Base-by-base conservation (phyloP, 2,329 filamentous ascomycete genomes). In the Remersonia thermophila region DNA sequence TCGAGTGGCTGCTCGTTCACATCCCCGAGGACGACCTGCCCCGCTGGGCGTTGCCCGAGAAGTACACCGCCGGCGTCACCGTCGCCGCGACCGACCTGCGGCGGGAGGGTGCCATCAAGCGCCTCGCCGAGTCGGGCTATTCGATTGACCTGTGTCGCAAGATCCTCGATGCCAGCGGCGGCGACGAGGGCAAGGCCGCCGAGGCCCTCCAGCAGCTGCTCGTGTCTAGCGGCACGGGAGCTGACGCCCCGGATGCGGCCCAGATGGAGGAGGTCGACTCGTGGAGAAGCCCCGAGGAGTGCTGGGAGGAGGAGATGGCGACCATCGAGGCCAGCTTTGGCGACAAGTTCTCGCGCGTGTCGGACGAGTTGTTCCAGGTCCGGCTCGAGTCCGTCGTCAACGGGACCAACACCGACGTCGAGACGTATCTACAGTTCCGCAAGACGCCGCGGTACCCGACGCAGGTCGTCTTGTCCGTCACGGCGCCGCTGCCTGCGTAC, bases 21-120 rank as follows among this genome's bases (percentile, higher is more conserved):
- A 86, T 98, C 2, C 91, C 91, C 1, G 91, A 98, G 54, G 91
- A 98, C 54, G 91, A 96, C 51, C 63, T 96, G n/a, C 91, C 91
- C 1, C 67, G 73, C 6, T 96, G 89, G 86, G 84, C 84, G 48
- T 63, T 98, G 29, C 91, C 91, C 0, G 87, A 93, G 58, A 83
- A 79, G 42, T 98, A 98, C 55, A 78, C 83, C 9, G 89, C 87
- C 18, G 91, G 91, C 15, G 79, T 96, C 17, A 85, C 80, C 30
- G 78, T 98, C 45, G 89, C 79, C 1, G 82, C 82, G 34, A 81
- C 78, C 6, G 81, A 95, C 54, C 57, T 95, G 42, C 83, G 77
- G 53, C 74, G 77, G 47, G 87, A 96, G 55, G 80, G 76, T 3
- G 80, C 82, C 38, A 75, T 95, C 47, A 86, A 91, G 54, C 71